A percentile compares a stretch with the other conserved stretches of the same genome.
phyloP scores from a whole-genome alignment of 2,329 filamentous ascomycete species.

The Ophiocordyceps camponoti-rufipedis region DNA sequence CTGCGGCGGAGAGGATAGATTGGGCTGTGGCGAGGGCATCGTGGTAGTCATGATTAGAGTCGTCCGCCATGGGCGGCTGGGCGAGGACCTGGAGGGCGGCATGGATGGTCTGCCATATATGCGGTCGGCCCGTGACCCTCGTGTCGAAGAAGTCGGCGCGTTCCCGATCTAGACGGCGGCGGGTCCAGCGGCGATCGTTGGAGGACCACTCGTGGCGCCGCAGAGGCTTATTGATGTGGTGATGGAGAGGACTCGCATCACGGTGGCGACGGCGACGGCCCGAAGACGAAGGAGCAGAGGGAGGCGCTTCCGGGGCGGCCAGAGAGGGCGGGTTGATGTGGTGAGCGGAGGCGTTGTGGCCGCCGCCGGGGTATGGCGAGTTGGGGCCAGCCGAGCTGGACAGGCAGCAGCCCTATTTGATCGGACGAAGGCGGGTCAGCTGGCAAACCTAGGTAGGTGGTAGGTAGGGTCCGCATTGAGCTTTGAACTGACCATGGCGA shows the following conservation, averaged over 20 bases:
- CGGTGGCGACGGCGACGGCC: constrained; percentile 14
- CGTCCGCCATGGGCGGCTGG: constrained; percentile 27
- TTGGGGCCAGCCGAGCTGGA: constrained; percentile 32
- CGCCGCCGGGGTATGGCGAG: constrained; percentile 33
- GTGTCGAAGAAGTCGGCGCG: constrained; percentile 82
- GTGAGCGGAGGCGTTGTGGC: constrained; percentile 29
- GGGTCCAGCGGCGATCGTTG: constrained; percentile 49
- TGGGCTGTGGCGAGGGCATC: constrained; percentile 50
- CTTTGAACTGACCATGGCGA: constrained; percentile 1
- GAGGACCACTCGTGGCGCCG: constrained; percentile 48
- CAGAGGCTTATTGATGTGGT: constrained; percentile 55
- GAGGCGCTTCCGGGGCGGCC: constrained; percentile 12
- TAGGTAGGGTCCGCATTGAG: neutral
- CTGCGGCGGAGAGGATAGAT: constrained; percentile 60
- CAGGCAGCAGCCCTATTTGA: constrained; percentile 36
- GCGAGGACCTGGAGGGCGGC: constrained; percentile 52
- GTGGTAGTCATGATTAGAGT: constrained; percentile 16
- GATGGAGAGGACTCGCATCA: constrained; percentile 26
- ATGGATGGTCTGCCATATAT: constrained; percentile 65
- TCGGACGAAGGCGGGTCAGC: neutral
- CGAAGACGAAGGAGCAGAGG: constrained; percentile 2
- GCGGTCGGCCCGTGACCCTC: constrained; percentile 54
- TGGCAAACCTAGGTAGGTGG: neutral
- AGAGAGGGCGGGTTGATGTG: constrained; percentile 29
- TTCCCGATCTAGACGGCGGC: constrained; percentile 48